These are phyloP conservation scores for Cytospora mali DNA, from an alignment of 2,329 filamentous ascomycete species.

Conservation along the genomic window DNA sequence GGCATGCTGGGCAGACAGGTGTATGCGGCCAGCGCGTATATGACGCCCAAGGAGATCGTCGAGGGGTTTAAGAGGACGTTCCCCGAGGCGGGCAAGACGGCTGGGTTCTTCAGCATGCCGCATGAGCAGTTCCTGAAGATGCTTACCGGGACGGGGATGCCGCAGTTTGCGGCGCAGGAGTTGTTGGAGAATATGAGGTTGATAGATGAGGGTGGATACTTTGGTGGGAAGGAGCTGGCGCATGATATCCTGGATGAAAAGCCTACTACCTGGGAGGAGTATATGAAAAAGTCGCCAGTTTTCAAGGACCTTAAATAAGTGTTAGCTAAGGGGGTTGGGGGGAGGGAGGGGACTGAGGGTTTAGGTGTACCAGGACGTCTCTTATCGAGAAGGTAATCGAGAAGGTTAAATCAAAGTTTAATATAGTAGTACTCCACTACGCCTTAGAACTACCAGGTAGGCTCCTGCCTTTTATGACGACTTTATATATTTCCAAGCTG, in stretches of 20 bases:
- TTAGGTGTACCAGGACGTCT: too few relatives aligned
- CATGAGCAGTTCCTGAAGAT: conserved; percentile 45
- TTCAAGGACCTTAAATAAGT: conserved; percentile 42
- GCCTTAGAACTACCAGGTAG: too few relatives aligned
- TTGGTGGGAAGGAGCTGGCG: conserved; percentile 46
- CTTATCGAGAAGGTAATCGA: too few relatives aligned
- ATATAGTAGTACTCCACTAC: too few relatives aligned
- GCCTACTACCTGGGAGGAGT: conserved; percentile 47
- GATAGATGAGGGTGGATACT: conserved; percentile 56
- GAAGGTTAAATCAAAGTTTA: too few relatives aligned
- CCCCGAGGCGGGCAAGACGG: conserved; percentile 44
- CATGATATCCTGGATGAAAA: conserved; percentile 41
- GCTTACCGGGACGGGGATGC: conserved; percentile 40
- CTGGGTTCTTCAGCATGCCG: conserved; percentile 40
- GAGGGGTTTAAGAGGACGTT: conserved; percentile 42
- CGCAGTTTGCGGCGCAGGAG: conserved; percentile 48
- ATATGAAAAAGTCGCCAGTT: conserved; percentile 37
- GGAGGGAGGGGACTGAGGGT: too few relatives aligned
- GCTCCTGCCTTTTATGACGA: too few relatives aligned
- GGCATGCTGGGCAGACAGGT: conserved; percentile 46
- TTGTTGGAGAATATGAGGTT: conserved; percentile 57
- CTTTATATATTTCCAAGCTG: too few relatives aligned
- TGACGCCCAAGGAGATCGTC: conserved; percentile 44
- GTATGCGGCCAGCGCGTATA: conserved; percentile 46
- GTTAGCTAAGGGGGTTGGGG: neutral